These are phyloP conservation scores for Cladophialophora chaetospira DNA, from an alignment of 2,329 filamentous ascomycete genomes.

Conservation along the genomic window DNA sequence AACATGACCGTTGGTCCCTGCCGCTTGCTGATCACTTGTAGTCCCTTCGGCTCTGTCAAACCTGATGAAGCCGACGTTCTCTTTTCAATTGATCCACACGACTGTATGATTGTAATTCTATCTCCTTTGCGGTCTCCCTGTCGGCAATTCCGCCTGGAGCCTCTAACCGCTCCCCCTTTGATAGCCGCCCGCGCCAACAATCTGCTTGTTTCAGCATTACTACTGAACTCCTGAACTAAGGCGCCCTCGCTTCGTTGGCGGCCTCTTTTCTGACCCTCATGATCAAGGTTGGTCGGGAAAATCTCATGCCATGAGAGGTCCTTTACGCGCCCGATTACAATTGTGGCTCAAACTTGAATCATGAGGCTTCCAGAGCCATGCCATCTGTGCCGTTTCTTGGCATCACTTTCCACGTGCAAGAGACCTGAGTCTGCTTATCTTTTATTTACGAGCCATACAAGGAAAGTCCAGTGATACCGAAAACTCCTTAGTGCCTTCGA, in stretches of 20 bases:
- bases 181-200: slow-evolving; percentile 4
- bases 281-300: background rate
- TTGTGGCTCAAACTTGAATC: background rate
- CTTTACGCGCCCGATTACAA: background rate
- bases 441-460: background rate
- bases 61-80: no score
- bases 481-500: slow-evolving; percentile 5
- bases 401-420: background rate
- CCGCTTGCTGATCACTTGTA: no score
- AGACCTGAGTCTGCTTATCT: background rate
- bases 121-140: no score
- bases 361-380: background rate
- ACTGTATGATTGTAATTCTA: no score
- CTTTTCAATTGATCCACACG: no score
- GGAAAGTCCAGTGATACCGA: background rate
- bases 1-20: no score
- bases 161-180: slow-evolving; percentile 10
- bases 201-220: slow-evolving; percentile 1
- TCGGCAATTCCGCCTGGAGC: background rate
- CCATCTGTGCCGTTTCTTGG: slow-evolving; percentile 2
- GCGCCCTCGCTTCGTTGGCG: background rate
- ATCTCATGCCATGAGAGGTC: background rate
- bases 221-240: background rate
- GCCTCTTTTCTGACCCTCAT: background rate
- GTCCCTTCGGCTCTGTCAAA: no score